Percentiles rank a stretch among this genome's conserved stretches.
phyloP scores from a whole-genome alignment of 345 rosid species.

The Populus nigra region DNA sequence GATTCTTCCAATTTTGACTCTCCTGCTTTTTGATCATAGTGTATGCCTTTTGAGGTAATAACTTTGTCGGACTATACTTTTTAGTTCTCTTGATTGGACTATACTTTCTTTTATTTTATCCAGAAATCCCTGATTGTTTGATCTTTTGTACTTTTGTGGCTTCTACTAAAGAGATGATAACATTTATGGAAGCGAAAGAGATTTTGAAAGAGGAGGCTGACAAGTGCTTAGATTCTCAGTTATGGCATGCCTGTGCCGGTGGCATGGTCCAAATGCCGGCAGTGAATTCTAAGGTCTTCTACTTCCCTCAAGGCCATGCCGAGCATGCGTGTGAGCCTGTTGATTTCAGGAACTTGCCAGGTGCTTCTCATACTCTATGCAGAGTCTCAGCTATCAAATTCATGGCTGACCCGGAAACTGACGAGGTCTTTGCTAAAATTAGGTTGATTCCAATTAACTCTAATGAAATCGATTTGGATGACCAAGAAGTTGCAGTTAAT shows the following conservation, averaged over 20 bases:
- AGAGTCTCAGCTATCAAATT: conserved; percentile 18
- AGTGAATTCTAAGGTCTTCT: conserved; percentile 22
- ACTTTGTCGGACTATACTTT: neutral
- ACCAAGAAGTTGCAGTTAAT: conserved; percentile 15
- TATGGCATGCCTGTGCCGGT: conserved; percentile 39
- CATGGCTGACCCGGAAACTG: conserved; percentile 35
- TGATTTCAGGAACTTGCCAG: conserved; percentile 22
- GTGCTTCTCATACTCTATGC: conserved; percentile 19
- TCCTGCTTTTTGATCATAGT: neutral
- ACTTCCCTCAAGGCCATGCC: conserved; percentile 32
- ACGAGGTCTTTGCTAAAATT: conserved; percentile 28
- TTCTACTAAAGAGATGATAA: conserved; percentile 46
- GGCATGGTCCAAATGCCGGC: conserved; percentile 33
- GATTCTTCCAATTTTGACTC: conserved; percentile 1
- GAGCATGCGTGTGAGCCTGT: conserved; percentile 23
- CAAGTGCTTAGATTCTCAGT: conserved; percentile 28
- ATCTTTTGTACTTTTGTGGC: neutral
- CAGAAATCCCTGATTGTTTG: neutral
- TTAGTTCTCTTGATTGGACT: neutral
- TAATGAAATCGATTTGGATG: conserved; percentile 26
- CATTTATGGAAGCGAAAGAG: conserved; percentile 64
- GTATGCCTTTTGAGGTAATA: conserved; percentile 30
- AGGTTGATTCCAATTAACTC: conserved; percentile 12
- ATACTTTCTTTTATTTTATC: neutral
- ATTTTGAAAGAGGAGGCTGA: conserved; percentile 33